Evolutionary conservation across 768 basidiomycete genomes (phyloP).

Genomic region (Suillus cothurnatus): DNA sequence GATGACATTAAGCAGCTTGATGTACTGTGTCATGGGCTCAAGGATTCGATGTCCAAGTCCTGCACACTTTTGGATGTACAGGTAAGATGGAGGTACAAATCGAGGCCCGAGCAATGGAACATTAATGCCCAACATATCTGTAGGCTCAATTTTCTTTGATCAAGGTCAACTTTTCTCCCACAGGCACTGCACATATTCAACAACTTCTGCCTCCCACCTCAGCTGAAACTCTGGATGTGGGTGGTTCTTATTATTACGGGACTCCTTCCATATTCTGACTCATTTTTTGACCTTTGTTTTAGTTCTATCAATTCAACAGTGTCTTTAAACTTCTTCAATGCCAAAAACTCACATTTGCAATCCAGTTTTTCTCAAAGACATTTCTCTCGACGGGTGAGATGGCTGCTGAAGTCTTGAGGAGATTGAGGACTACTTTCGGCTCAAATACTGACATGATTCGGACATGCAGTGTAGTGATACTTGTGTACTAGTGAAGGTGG

Average conservation of each 20-base stretch:
- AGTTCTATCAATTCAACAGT: too few relatives aligned
- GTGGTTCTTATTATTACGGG: conserved; percentile 1
- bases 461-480: too few relatives aligned
- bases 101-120: conserved; percentile 24
- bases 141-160: conserved; percentile 8
- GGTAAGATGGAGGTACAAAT: conserved; percentile 23
- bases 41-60: too few relatives aligned
- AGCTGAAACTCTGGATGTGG: conserved; percentile 17
- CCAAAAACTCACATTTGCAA: too few relatives aligned
- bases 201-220: conserved; percentile 23
- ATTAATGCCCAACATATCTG: not conserved
- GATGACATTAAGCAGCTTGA: not conserved
- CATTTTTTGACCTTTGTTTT: too few relatives aligned
- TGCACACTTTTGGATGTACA: conserved; percentile 9
- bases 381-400: too few relatives aligned
- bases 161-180: conserved; percentile 6
- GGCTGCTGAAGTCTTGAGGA: too few relatives aligned
- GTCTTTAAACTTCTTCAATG: too few relatives aligned
- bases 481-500: too few relatives aligned
- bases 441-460: too few relatives aligned
- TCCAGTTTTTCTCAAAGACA: too few relatives aligned
- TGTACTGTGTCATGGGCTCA: conserved; percentile 3
- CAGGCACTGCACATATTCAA: conserved; percentile 23
- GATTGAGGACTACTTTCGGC: too few relatives aligned
- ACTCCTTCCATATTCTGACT: conserved; percentile 2